Evolutionary conservation across 345 rosid species (phyloP), one percentile per base, ranked within the genome.

Genomic region (Sonneratia alba): DNA sequence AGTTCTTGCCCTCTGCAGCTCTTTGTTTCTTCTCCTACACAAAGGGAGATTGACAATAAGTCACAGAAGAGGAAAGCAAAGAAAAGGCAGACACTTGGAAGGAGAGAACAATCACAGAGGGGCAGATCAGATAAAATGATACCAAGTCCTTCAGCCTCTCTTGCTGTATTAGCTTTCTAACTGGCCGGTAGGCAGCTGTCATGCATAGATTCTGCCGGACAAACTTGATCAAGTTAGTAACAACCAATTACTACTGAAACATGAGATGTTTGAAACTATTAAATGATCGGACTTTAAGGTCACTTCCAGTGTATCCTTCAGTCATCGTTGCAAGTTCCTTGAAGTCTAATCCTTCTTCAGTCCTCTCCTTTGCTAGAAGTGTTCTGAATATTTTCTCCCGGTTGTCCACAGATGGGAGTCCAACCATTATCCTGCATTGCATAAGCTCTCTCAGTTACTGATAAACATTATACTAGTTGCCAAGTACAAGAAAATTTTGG

Each of bases 131-230:
- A 11, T 34, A 9, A 62, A 27, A 1, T 62, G 38, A 27, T 62
- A 86, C 97, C 77, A 76, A 45, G 72, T 81, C 97, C 84, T 88
- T 92, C n/a, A 79, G 72, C 76, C 92, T 82, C 73, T 90, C 97
- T 74, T 92, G 90, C 59, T 87, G 85, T 76, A 92, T 90, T 55
- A 92, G 84, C 83, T 92, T 94, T 74, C 97, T 86, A 49, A 92
- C 92, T 4, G 92, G 96, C 59, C 91, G 79, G 79, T 89, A 92
- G 18, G 96, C 96, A 57, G 97, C 97, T 27, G 97, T 92, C n/a
- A 92, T 84, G 79, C 97, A 92, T 21, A 92, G 76, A 77, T 88
- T 90, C 97, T 92, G 81, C 78, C 71, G 67, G 13, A 19, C 59
- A 70, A 12, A 19, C 36, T 37, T 21, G 32, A 14, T 13, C n/a